phyloP scores from a whole-genome alignment of 2,329 filamentous ascomycete species.

The Cercospora sesami region DNA sequence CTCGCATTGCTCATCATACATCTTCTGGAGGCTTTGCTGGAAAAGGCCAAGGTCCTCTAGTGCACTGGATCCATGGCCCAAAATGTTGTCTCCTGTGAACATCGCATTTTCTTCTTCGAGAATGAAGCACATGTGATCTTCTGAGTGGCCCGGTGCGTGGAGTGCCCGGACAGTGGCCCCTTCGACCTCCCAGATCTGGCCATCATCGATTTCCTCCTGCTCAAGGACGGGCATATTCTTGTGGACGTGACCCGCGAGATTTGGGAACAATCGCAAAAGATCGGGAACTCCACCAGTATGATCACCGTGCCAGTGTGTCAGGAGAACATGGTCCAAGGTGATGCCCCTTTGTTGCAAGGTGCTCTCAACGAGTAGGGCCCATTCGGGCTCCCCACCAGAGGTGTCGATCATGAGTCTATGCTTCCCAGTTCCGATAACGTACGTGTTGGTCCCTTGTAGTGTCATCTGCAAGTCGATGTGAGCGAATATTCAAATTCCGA shows the following conservation, averaged over 20 bases:
- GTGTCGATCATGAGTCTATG: constrained; percentile 44
- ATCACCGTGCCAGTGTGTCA: constrained; percentile 51
- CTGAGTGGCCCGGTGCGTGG: constrained; percentile 38
- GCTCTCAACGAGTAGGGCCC: constrained; percentile 39
- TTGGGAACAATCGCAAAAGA: constrained; percentile 39
- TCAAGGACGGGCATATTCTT: constrained; percentile 40
- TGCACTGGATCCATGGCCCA: constrained; percentile 44
- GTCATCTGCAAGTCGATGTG: constrained; percentile 33
- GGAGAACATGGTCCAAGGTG: constrained; percentile 45
- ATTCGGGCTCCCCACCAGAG: constrained; percentile 38
- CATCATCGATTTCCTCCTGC: constrained; percentile 42
- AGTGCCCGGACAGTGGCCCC: constrained; percentile 46
- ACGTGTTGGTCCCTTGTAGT: constrained; percentile 46
- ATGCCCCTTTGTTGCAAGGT: constrained; percentile 38
- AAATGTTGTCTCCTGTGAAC: constrained; percentile 44
- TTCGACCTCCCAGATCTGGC: constrained; percentile 42
- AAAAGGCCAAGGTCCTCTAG: constrained; percentile 45
- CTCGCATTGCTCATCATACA: constrained; percentile 41
- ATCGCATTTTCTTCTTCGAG: constrained; percentile 42
- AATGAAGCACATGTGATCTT: constrained; percentile 42
- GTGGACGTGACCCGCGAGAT: constrained; percentile 37
- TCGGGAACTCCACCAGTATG: constrained; percentile 48
- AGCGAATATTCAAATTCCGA: background rate
- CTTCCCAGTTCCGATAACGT: constrained; percentile 42
- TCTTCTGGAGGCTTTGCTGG: constrained; percentile 40